phyloP scores from a whole-genome alignment of 495 filamentous ascomycete species.

The Penicillium roqueforti region DNA sequence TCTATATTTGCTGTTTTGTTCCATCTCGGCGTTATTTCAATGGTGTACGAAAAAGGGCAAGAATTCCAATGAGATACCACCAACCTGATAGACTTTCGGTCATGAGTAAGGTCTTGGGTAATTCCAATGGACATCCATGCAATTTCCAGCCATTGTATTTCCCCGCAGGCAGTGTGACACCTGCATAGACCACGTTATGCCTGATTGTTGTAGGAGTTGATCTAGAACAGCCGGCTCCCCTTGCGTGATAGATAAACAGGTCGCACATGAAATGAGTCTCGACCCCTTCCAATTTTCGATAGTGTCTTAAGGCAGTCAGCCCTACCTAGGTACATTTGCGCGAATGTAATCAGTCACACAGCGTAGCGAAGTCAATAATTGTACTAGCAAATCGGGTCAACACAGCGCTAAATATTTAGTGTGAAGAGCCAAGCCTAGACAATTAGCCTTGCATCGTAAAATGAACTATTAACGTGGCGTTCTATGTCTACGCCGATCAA shows the following conservation, averaged over 20 bases:
- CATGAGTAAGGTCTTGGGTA: not conserved
- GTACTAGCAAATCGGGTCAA: not conserved
- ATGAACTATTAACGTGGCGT: constrained; percentile 23
- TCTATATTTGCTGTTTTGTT: constrained; percentile 37
- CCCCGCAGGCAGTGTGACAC: not conserved
- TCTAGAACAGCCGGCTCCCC: too few relatives aligned
- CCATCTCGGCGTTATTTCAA: constrained; percentile 43
- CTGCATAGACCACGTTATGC: constrained; percentile 5
- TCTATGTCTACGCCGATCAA: constrained; percentile 13
- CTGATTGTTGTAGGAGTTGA: not conserved
- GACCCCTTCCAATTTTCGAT: not conserved
- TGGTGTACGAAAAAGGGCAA: constrained; percentile 47
- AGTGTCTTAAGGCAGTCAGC: not conserved
- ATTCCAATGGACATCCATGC: not conserved
- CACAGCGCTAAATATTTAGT: not conserved
- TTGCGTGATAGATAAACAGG: not conserved
- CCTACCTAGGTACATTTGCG: too few relatives aligned
- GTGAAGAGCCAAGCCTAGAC: constrained; percentile 4
- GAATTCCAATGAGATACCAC: constrained; percentile 33
- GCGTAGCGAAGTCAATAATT: not conserved
- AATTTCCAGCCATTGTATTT: not conserved
- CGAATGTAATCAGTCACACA: not conserved
- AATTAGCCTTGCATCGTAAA: constrained; percentile 23
- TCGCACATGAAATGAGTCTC: not conserved
- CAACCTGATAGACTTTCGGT: constrained; percentile 9